Percentiles rank a stretch among this genome's conserved stretches.
Conservation (phyloP, 768 basidiomycete species). For the Mycena epipterygia region DNA sequence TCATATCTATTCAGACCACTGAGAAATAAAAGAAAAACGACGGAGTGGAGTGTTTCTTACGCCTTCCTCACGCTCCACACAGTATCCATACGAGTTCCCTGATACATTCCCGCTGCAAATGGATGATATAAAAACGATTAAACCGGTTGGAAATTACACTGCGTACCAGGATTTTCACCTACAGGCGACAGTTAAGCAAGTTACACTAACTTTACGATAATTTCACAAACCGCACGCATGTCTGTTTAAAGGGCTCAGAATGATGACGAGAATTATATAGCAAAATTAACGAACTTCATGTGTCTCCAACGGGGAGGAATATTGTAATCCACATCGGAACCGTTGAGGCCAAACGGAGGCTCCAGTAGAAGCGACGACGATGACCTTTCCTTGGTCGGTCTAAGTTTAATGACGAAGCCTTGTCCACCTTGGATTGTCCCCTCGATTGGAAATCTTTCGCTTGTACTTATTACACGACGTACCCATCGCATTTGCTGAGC, state of each 20-base stretch:
- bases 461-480: constrained; percentile 1
- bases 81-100: constrained; percentile 72
- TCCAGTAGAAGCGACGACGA: constrained; percentile 85
- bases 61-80: constrained; percentile 75
- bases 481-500: constrained; percentile 76
- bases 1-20: constrained; percentile 60
- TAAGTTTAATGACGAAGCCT: constrained; percentile 86
- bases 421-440: constrained; percentile 69
- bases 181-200: constrained; percentile 29
- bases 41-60: constrained; percentile 43
- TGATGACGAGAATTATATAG: neutral
- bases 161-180: constrained; percentile 71
- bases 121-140: constrained; percentile 19
- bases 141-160: too few species aligned
- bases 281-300: constrained; percentile 68
- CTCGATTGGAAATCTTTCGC: constrained; percentile 11
- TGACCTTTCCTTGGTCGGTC: constrained; percentile 79
- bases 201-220: neutral
- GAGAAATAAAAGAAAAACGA: constrained; percentile 28
- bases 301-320: constrained; percentile 72
- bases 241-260: constrained; percentile 39
- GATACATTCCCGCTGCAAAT: constrained; percentile 57
- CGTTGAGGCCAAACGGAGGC: constrained; percentile 70
- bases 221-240: constrained; percentile 59
- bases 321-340: constrained; percentile 53